A percentile compares a stretch with the other conserved stretches of the same genome.
phyloP scores from a whole-genome alignment of 2,329 filamentous ascomycete genomes.

The Paecilomyces formosus region DNA sequence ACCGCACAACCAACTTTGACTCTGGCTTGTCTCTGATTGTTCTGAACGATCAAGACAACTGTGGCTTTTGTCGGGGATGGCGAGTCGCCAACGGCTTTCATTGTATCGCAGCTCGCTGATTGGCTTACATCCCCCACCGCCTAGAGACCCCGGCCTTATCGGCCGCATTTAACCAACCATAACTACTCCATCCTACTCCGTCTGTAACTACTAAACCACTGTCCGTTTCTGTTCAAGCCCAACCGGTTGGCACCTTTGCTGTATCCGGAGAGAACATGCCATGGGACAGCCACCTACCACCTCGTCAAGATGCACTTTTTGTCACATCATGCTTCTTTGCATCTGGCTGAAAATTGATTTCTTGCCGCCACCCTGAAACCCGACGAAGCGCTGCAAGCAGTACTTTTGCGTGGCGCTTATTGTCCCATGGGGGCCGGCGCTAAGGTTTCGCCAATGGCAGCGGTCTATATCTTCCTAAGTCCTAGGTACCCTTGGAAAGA shows the following conservation, averaged over 20 bases:
- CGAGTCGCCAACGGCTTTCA: background rate
- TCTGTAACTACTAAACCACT: no score
- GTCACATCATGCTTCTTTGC: background rate
- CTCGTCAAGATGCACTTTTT: background rate
- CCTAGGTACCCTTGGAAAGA: background rate
- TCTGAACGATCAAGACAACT: background rate
- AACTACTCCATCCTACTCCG: no score
- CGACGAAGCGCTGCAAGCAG: background rate
- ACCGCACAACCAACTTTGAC: background rate
- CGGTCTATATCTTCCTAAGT: background rate
- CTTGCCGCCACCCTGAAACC: background rate
- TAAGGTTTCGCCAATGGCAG: background rate
- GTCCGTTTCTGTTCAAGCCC: no score
- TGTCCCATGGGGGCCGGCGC: background rate
- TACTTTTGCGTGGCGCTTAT: background rate
- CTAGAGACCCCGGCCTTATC: background rate
- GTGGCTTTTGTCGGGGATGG: background rate
- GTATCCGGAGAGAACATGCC: background rate
- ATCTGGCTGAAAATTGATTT: background rate
- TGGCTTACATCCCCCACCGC: background rate
- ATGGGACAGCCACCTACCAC: background rate
- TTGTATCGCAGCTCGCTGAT: background rate
- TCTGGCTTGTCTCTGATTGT: background rate
- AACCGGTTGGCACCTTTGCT: background rate
- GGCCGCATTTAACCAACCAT: background rate